phyloP scores from a whole-genome alignment of 2,329 filamentous ascomycete species.

The Metarhizium rileyi region DNA sequence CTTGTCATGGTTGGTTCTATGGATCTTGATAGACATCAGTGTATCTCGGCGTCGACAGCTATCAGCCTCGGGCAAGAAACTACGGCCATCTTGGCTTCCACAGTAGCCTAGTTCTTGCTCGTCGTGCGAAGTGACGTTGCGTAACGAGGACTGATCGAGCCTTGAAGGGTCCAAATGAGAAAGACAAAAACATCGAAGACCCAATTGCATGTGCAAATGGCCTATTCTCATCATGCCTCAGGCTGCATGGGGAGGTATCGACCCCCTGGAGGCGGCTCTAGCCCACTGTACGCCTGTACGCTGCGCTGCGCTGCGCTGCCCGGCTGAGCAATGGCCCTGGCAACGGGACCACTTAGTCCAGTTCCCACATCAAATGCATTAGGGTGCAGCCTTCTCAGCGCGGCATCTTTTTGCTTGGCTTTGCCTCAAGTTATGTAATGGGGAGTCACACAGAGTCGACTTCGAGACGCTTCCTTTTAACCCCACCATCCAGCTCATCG shows the following conservation, averaged over 20 bases:
- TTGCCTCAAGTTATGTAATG: not conserved
- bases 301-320: too few relatives aligned
- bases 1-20: not conserved
- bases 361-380: not conserved
- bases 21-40: constrained; percentile 16
- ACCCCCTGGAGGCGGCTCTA: too few relatives aligned
- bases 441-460: constrained; percentile 1
- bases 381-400: not conserved
- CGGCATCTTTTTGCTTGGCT: not conserved
- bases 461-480: constrained; percentile 7
- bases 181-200: too few relatives aligned
- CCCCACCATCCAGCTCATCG: constrained; percentile 11
- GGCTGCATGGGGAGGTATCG: not conserved
- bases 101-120: too few relatives aligned
- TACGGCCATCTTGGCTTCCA: constrained; percentile 41
- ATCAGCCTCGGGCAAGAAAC: constrained; percentile 34
- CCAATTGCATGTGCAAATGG: too few relatives aligned
- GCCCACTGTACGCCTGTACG: too few relatives aligned
- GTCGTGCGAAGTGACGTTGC: too few relatives aligned
- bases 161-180: too few relatives aligned
- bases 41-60: constrained; percentile 26
- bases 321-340: too few relatives aligned
- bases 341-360: too few relatives aligned
- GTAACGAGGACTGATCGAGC: too few relatives aligned
- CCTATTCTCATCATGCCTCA: not conserved